These are phyloP conservation scores for Mycogone perniciosa DNA, from an alignment of 2,329 filamentous ascomycete genomes.

Conservation along the genomic window DNA sequence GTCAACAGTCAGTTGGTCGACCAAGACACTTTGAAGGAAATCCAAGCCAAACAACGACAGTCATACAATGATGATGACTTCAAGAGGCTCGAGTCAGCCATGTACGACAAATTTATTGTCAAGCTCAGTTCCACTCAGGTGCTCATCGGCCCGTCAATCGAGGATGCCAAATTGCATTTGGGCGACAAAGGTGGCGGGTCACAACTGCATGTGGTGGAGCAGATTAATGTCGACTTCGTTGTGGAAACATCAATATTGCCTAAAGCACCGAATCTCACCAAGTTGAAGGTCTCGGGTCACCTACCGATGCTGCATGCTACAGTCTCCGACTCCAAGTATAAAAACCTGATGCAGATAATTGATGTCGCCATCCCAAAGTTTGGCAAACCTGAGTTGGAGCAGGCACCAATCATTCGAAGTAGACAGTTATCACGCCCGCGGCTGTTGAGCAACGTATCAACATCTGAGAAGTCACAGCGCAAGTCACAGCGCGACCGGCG, in stretches of 20 bases:
- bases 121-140: conserved; percentile 93
- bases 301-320: conserved; percentile 87
- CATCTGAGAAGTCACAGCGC: conserved; percentile 36
- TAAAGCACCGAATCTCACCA: conserved; percentile 87
- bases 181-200: conserved; percentile 59
- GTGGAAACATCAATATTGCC: conserved; percentile 97
- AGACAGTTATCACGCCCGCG: conserved; percentile 34
- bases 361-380: conserved; percentile 92
- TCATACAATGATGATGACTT: conserved; percentile 86
- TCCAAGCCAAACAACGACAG: conserved; percentile 85
- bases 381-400: conserved; percentile 30
- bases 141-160: conserved; percentile 87
- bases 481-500: conserved; percentile 44
- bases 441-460: conserved; percentile 37
- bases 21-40: conserved; percentile 78
- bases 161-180: conserved; percentile 80
- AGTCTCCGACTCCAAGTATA: conserved; percentile 93
- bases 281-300: conserved; percentile 84
- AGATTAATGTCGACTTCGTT: conserved; percentile 94
- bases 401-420: conserved; percentile 16
- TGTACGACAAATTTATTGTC: conserved; percentile 96
- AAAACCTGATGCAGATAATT: conserved; percentile 90
- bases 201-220: conserved; percentile 84
- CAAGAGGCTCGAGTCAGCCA: conserved; percentile 77
- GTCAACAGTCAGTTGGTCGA: conserved; percentile 93